phyloP scores from a whole-genome alignment of 805 yeast species.

The Wickerhamiella sergipiensis region DNA sequence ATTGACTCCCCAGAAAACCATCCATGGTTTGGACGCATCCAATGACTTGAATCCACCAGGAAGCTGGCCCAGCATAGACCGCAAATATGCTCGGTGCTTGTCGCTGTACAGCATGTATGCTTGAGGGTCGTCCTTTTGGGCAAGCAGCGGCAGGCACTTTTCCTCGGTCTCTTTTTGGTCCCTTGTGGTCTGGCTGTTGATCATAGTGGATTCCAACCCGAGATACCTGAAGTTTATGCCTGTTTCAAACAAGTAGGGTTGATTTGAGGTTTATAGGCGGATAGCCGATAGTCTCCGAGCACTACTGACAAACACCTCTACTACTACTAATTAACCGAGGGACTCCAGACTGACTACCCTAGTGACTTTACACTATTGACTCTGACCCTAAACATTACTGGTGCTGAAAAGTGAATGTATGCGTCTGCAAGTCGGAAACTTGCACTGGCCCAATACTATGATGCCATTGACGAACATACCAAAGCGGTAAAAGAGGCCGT shows the following conservation, averaged over 20 bases:
- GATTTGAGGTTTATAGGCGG: no score
- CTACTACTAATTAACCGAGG: no score
- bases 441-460: conserved; percentile 8
- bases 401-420: background rate
- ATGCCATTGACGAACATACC: conserved; percentile 9
- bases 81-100: conserved; percentile 34
- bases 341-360: no score
- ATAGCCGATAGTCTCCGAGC: no score
- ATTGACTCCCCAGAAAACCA: conserved; percentile 71
- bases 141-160: conserved; percentile 9
- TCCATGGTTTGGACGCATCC: conserved; percentile 91
- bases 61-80: conserved; percentile 30
- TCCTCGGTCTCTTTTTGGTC: conserved; percentile 11
- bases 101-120: background rate
- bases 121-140: background rate
- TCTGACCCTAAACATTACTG: no score
- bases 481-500: conserved; percentile 6
- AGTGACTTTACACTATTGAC: no score
- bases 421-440: background rate
- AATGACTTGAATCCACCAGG: conserved; percentile 40
- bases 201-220: background rate
- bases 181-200: background rate
- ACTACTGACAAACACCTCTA: no score
- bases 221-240: background rate
- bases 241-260: no score